Evolutionary conservation across 2,329 filamentous ascomycete species (phyloP).

Genomic region (Penicillium olsonii): DNA sequence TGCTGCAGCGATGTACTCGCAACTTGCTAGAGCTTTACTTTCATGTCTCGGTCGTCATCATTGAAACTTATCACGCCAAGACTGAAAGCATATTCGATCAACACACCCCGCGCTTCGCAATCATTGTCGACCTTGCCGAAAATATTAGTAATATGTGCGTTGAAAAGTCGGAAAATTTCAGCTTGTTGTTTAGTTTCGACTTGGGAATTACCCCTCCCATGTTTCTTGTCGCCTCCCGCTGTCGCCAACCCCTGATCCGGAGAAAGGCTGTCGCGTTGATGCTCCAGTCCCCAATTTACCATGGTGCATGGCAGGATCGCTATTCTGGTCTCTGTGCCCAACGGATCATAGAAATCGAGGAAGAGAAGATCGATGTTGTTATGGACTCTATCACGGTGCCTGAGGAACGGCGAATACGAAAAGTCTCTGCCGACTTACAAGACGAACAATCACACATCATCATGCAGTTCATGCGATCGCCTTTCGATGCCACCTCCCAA

Average conservation of each 20-base stretch:
- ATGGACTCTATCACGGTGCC: constrained; percentile 5
- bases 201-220: constrained; percentile 6
- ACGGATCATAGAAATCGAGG: constrained; percentile 7
- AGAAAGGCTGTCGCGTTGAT: constrained; percentile 3
- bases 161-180: background rate
- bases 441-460: background rate
- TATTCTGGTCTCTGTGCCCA: constrained; percentile 10
- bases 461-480: constrained; percentile 4
- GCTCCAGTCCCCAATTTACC: constrained; percentile 1
- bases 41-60: constrained; percentile 1
- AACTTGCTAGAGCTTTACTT: constrained; percentile 9
- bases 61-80: background rate
- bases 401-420: constrained; percentile 1
- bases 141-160: background rate
- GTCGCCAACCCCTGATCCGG: background rate
- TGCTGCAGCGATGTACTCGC: background rate
- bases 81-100: constrained; percentile 1
- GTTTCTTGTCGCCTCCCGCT: constrained; percentile 9
- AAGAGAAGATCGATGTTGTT: background rate
- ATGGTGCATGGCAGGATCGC: constrained; percentile 8
- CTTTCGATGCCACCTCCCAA: background rate
- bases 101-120: background rate
- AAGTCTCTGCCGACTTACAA: constrained; percentile 8
- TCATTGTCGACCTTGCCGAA: background rate
- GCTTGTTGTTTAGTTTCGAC: constrained; percentile 6